These are phyloP conservation scores for Cladosporium cucumerinum DNA, from an alignment of 2,329 filamentous ascomycete species.

Conservation along the genomic window DNA sequence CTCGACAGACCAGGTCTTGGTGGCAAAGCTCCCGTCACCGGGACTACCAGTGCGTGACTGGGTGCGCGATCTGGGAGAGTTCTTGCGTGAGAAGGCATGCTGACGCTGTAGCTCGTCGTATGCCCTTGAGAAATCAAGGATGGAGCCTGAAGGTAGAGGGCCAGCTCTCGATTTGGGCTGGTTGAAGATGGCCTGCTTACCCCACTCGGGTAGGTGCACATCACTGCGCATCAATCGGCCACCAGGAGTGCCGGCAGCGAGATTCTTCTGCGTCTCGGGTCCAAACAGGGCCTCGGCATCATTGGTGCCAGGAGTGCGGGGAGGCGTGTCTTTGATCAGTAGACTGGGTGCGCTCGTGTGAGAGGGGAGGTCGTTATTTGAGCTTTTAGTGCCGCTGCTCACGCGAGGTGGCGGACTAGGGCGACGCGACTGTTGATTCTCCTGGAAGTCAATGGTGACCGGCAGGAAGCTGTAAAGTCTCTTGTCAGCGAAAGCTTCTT, in stretches of 20 bases:
- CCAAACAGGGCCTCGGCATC: slow-evolving; percentile 42
- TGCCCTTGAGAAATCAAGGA: slow-evolving; percentile 64
- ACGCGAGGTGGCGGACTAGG: slow-evolving; percentile 29
- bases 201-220: slow-evolving; percentile 74
- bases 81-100: slow-evolving; percentile 14
- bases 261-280: slow-evolving; percentile 46
- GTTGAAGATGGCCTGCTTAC: slow-evolving; percentile 58
- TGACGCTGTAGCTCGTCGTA: slow-evolving; percentile 36
- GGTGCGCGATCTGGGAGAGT: slow-evolving; percentile 21
- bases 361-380: slow-evolving; percentile 38
- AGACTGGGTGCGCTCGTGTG: slow-evolving; percentile 37
- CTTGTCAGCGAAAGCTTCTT: neutral
- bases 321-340: slow-evolving; percentile 39
- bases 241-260: slow-evolving; percentile 45
- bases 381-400: slow-evolving; percentile 44
- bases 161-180: slow-evolving; percentile 75
- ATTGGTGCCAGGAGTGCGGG: slow-evolving; percentile 40
- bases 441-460: slow-evolving; percentile 81
- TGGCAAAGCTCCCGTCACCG: slow-evolving; percentile 55
- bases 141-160: slow-evolving; percentile 69
- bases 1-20: slow-evolving; percentile 78
- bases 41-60: slow-evolving; percentile 36
- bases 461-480: slow-evolving; percentile 69
- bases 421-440: slow-evolving; percentile 44
- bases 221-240: slow-evolving; percentile 66